Base-by-base conservation (phyloP, 768 basidiomycete species). In the Ephemerocybe angulata region DNA sequence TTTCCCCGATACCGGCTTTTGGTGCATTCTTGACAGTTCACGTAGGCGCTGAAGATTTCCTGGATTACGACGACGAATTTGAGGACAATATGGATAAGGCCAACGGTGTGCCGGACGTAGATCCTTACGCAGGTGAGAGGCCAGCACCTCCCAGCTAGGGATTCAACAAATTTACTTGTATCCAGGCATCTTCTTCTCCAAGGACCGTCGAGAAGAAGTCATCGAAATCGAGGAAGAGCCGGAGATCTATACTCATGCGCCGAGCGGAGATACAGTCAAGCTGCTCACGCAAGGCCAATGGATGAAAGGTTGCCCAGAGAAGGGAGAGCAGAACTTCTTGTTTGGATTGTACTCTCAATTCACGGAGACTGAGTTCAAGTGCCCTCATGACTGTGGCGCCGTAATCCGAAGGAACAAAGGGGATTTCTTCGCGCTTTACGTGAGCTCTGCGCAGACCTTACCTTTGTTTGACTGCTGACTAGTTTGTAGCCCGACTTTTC, bases 251-350 rank as follows among this genome's bases (percentile, higher is more conserved):
- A 57, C 66, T 37, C 65, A 89, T 29, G 67, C 74, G 17, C 74
- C 67, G 53, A 60, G 65, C 7, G 70, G 68, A 37, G 79, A 83
- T 53, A 69, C 70, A 17, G 76, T 84, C 29, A 82, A 82, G 59
- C 72, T 94, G 37, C 84, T 96, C 81, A 86, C 86, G 21, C 89
- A 91, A 69, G 91, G 90, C 25, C 86, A 94, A 65, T 97, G 93
- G 93, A 97, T 97, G 94, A 91, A 90, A 67, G 94, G 94, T 19
- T 97, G 94, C 70, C 93, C 94, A 0, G 93, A 96, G 68, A 91
- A 90, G 50, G 85, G 87, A 63, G 93, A 97, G 68, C 93, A 97
- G 65, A 84, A 83, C 55, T 89, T 88, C 71, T 75, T 97, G 50
- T 97, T 97, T 71, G 81, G 85, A 59, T 79, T 93, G 28, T 95